phyloP scores from a whole-genome alignment of 768 basidiomycete genomes.

The Lactarius pseudohatsudake region DNA sequence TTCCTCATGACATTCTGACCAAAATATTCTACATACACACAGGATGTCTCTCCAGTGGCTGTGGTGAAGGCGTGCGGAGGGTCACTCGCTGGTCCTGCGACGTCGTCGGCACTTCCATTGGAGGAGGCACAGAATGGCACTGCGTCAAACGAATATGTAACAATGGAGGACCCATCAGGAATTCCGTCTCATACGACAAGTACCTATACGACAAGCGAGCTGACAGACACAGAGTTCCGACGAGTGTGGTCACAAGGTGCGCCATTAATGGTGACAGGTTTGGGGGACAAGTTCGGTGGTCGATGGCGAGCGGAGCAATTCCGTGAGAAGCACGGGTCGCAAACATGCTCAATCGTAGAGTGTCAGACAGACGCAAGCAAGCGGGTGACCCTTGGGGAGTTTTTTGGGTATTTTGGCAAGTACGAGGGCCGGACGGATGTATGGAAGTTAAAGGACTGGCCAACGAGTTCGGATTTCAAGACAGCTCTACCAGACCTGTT shows the following conservation, averaged over 20 bases:
- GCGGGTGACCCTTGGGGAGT: slow-evolving; percentile 66
- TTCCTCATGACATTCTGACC: background rate
- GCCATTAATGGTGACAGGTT: slow-evolving; percentile 73
- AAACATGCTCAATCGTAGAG: slow-evolving; percentile 72
- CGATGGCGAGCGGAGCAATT: slow-evolving; percentile 87
- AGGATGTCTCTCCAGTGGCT: slow-evolving; percentile 2
- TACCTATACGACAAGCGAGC: slow-evolving; percentile 46
- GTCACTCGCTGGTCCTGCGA: background rate
- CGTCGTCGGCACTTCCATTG: background rate
- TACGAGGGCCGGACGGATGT: slow-evolving; percentile 56
- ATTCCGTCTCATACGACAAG: slow-evolving; percentile 42
- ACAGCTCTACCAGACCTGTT: slow-evolving; percentile 80
- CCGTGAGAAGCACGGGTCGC: slow-evolving; percentile 59
- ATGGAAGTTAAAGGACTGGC: slow-evolving; percentile 94
- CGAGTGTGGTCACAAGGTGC: slow-evolving; percentile 70
- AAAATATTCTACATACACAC: background rate
- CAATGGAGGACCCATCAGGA: slow-evolving; percentile 16
- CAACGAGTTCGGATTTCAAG: slow-evolving; percentile 82
- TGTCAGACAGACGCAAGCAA: slow-evolving; percentile 73
- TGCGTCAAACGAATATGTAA: background rate
- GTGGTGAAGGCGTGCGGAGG: slow-evolving; percentile 11
- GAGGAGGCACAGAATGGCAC: background rate
- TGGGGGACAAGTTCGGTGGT: slow-evolving; percentile 60
- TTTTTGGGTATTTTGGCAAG: slow-evolving; percentile 77
- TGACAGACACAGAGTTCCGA: slow-evolving; percentile 63